These are phyloP conservation scores for Inga leiocalycina DNA, from an alignment of 306 rosid species.

Conservation along the genomic window DNA sequence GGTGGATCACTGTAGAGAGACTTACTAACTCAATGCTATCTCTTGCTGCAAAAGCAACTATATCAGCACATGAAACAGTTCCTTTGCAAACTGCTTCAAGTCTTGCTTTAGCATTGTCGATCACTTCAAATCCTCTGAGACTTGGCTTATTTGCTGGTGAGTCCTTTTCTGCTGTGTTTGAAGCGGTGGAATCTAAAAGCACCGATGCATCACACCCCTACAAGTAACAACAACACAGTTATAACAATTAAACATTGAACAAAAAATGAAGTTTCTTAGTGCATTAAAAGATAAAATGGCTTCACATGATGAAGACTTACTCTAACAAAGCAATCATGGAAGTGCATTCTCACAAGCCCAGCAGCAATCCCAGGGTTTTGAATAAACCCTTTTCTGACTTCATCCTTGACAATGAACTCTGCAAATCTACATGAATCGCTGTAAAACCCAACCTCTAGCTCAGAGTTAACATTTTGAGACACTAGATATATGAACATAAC, in stretches of 20 bases:
- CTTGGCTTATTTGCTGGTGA: conserved; percentile 74
- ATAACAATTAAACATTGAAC: neutral
- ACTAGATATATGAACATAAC: conserved; percentile 35
- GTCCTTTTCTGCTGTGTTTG: conserved; percentile 72
- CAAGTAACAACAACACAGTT: conserved; percentile 5
- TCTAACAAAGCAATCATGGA: conserved; percentile 80
- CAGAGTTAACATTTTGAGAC: conserved; percentile 44
- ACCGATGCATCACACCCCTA: conserved; percentile 84
- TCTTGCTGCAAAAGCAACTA: conserved; percentile 80
- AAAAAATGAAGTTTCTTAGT: neutral
- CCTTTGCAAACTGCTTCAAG: conserved; percentile 64
- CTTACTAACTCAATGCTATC: conserved; percentile 69
- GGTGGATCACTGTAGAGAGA: neutral
- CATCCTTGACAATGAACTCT: conserved; percentile 68
- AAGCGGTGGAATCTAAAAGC: conserved; percentile 65
- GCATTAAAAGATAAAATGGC: neutral
- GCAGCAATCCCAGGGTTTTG: conserved; percentile 61
- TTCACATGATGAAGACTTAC: conserved; percentile 47
- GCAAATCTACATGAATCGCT: conserved; percentile 52
- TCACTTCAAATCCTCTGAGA: conserved; percentile 67
- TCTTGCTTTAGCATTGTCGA: conserved; percentile 72
- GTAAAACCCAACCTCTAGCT: conserved; percentile 67
- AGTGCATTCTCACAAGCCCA: conserved; percentile 79
- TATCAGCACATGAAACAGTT: conserved; percentile 75
- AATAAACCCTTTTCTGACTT: conserved; percentile 41